Percentiles rank a stretch among this genome's conserved stretches.
phyloP scores from a whole-genome alignment of 2,329 filamentous ascomycete genomes.

The Gliomastix tumulicola region DNA sequence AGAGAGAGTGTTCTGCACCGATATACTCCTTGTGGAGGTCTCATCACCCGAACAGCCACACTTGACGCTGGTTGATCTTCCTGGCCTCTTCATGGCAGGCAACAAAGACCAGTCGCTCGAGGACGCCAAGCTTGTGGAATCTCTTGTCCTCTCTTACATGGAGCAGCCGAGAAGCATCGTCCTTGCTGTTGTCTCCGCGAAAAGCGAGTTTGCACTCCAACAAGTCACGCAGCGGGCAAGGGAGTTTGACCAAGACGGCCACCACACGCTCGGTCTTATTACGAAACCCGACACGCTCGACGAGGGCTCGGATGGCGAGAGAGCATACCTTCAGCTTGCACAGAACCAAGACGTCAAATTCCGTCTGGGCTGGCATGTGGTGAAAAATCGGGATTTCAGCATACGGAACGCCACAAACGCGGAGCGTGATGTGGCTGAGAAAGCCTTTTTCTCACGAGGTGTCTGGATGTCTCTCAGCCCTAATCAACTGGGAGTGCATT shows the following conservation, averaged over 20 bases:
- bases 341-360: constrained; percentile 38
- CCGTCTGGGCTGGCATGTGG: constrained; percentile 44
- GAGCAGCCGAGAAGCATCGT: constrained; percentile 48
- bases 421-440: constrained; percentile 31
- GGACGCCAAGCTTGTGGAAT: constrained; percentile 35
- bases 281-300: constrained; percentile 44
- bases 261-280: constrained; percentile 47
- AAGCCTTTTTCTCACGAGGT: constrained; percentile 32
- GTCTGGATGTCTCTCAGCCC: constrained; percentile 27
- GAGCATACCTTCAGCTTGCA: constrained; percentile 30
- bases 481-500: constrained; percentile 35
- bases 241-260: constrained; percentile 12
- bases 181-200: constrained; percentile 49
- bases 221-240: constrained; percentile 40
- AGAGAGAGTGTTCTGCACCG: constrained; percentile 31
- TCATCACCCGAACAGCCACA: constrained; percentile 38
- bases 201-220: constrained; percentile 52
- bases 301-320: constrained; percentile 28
- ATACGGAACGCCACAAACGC: constrained; percentile 16
- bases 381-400: constrained; percentile 37
- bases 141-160: constrained; percentile 50
- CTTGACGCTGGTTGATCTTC: constrained; percentile 52
- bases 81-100: constrained; percentile 45
- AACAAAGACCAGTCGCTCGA: constrained; percentile 35
- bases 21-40: constrained; percentile 41